Evolutionary conservation across 108 stramenopile species (phyloP), one percentile per base, ranked within the genome.

Genomic region (Nannochloropsis granulata): DNA sequence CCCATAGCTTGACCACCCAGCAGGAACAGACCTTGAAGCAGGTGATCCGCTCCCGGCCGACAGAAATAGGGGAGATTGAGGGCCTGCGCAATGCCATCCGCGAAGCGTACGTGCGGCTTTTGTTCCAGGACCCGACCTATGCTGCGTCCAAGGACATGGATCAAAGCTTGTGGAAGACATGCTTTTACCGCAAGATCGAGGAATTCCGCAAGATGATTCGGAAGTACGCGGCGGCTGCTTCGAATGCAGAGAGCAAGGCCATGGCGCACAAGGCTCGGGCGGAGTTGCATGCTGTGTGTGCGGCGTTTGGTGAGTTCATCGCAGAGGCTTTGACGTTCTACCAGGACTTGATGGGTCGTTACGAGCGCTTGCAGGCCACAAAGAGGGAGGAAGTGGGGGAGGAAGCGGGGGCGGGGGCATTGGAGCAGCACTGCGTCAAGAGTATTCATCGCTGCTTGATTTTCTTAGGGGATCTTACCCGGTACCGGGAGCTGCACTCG

Each of bases 361-460:
- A 78, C 78, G 45, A 83, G 34, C 86, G 86, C 83, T 83, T 86
- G 21, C 79, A 86, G 44, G 82, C 86, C 44, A 86, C 83, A 82
- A 71, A 83, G 26, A 56, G 45, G 81, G 46, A 86, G 56, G 44
- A 78, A 13, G 78, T 34, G 44, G 80, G 83, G 78, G 82, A 82
- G 24, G 82, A 19, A 21, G 46, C 79, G 25, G 80, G 24, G 46
- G 56, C 23, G 2, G 71, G 46, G 56, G 85, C 25, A 13, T n/a
- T n/a, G 23, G 78, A 13, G 24, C 79, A 80, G 80, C 24, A 46
- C 44, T 43, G 78, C 82, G 25, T 43, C 8, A 25, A 23, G 43
- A 88, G 88, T 42, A 85, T 88, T 78, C 85, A 88, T 79, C 81
- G 88, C 81, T 88, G 88, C 84, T 45, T 88, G 44, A 88, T 88